Base-by-base conservation (phyloP, 2,329 filamentous ascomycete genomes). In the Tricladium varicosporioides region DNA sequence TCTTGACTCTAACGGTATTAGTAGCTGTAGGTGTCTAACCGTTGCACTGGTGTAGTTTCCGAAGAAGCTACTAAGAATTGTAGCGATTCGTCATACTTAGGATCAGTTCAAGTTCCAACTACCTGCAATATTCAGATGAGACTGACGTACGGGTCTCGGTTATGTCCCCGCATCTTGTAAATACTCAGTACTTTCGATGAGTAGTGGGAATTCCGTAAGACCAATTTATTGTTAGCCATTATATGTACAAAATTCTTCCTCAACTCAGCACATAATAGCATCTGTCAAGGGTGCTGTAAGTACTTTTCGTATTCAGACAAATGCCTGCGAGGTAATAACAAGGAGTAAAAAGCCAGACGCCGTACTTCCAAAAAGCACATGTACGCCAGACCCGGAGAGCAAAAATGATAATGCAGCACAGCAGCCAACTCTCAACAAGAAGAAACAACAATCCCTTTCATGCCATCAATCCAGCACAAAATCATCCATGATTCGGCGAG, bases 351-450 rank as follows among this genome's bases (percentile, higher is more conserved):
- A 65, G 57, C 64, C 63, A 60, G 50, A 67, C 65, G 56, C 65
- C 65, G 53, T 44, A 64, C 62, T 60, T 56, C 63, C 61, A 47
- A 57, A 64, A 60, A 61, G 54, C 50, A 62, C 58, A 60, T 33
- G 42, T 48, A 67, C 66, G 63, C 66, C 63, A 60, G 56, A 56
- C 58, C 48, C 58, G 44, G 57, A 60, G 48, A 62, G 48, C 43
- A 50, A 48, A 57, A 60, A 65, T 60, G 57, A 60, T 63, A 59
- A 67, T 65, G 62, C 60, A 63, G 58, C 55, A 60, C 55, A 62
- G 52, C 56, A 58, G 59, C 58, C 45, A 62, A 61, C 52, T 45
- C 47, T 43, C 58, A 53, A 60, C 45, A 63, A 60, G 50, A 60
- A 49, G 53, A 48, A 57, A 52, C 42, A 55, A 47, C 51, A 52